Evolutionary conservation across 1,284 basidiomycete species (phyloP), one percentile per base, ranked within the genome.

Genomic region (Rhodotorula glutinis): DNA sequence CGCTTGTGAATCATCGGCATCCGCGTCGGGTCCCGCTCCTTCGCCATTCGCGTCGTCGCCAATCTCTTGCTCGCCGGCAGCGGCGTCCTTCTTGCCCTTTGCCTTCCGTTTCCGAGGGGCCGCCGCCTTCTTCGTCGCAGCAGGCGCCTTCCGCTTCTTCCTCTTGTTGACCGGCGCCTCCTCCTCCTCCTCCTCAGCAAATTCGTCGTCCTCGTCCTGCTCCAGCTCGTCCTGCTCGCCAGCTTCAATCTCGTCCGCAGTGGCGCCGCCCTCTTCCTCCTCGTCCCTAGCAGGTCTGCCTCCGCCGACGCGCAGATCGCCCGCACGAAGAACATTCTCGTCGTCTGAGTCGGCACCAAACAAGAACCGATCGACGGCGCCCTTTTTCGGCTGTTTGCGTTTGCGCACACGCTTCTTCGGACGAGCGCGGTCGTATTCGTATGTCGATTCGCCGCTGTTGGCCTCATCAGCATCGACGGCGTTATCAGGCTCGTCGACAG

Each of bases 301-400:
- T 52, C 49, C 33, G 27, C 57, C 40, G 54, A 43, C 23, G 38
- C 61, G 33, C 51, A 56, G 44, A 62, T 38, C 33, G 33, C 33
- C 33, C 33, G 33, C 33, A 11, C 33, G 33, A 38, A 5, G 33
- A 38, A 11, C 33, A 11, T 38, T 38, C 33, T 38, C 75, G 41
- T 46, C 49, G 49, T 27, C 41, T 9, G 49, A 51, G 8, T 38
- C 33, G 33, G 27, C 27, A 2, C 55, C 27, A 25, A 43, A 30
- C 13, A 44, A 25, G 41, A 51, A 51, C 11, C 25, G 49, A n/a
- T 51, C 41, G 41, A 29, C 55, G 4, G 41, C 27, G 41, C 41
- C 16, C 25, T 33, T 38, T 13, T 43, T 19, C 25, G 41, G 33
- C 23, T 44, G 27, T 29, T 57, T 57, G 44, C 43, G 27, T 23